Evolutionary conservation across 306 rosid genomes (phyloP), one percentile per base, ranked within the genome.

Genomic region (barrel medic (Medicago truncatula)): DNA sequence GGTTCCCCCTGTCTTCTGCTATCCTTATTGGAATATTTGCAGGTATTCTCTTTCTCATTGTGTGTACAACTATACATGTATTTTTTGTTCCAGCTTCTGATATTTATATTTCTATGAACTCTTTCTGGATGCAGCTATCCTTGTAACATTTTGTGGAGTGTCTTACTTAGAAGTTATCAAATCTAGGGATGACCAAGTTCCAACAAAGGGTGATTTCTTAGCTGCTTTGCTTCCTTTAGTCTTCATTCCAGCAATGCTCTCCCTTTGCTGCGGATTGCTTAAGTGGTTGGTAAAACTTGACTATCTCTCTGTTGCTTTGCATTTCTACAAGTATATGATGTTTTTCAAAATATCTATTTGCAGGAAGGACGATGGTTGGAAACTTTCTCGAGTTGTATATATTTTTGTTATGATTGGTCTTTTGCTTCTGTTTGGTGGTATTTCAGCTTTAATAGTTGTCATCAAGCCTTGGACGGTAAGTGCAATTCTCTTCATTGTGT

Each of bases 301-400:
- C 66, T 68, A 73, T 67, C 14, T 79, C 28, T 73, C 31, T 67
- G 70, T 52, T 59, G 74, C 65, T 34, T 59, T 67, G 47, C 73
- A 76, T 47, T 71, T 21, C 78, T 52, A 67, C 71, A n/a, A 73
- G 60, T 67, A 64, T 60, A 68, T 84, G 68, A 57, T 81, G 28
- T 58, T 15, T 80, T 59, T 71, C 28, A 43, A 77, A 56, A 16
- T 84, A 67, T 71, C 61, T 71, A 34, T 81, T 89, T 85, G 60
- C 85, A 96, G 99, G 99, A 96, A 89, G 88, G 99, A 96, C 79
- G 99, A 96, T 88, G 90, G 80, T 76, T 96, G 99, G 99, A 96
- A 76, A 57, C 99, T 96, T 83, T 92, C 99, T 70, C 89, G 87
- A 50, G 98, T 90, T 77, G 99, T 96, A 68, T 89, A 88, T 85